Percentiles rank a stretch among this genome's conserved stretches.
phyloP scores from a whole-genome alignment of 257 asterid genomes.

The Przewalskia tangutica region DNA sequence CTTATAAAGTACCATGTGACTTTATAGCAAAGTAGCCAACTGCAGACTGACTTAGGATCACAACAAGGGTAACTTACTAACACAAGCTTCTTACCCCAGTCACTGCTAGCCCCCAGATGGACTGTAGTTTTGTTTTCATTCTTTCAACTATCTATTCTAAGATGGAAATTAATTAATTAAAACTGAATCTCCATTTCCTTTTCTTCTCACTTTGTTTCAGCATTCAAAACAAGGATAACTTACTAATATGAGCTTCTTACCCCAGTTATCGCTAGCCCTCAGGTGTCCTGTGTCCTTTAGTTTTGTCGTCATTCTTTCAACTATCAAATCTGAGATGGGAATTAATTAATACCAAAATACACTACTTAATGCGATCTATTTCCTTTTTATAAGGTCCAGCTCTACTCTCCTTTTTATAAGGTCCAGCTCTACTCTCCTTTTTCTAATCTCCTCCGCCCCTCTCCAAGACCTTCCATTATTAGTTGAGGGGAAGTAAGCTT shows the following conservation, averaged over 20 bases:
- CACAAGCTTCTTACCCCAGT: background rate
- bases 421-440: background rate
- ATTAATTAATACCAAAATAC: background rate
- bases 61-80: background rate
- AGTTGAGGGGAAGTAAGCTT: background rate
- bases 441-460: background rate
- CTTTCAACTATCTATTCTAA: background rate
- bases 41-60: background rate
- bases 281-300: background rate
- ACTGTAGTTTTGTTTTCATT: background rate
- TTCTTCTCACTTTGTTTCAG: too few species aligned
- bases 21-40: background rate
- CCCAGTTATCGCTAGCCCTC: background rate
- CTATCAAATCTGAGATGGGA: background rate
- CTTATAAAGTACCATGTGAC: background rate
- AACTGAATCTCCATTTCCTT: too few species aligned
- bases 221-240: background rate
- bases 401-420: background rate
- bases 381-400: background rate
- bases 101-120: background rate
- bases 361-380: background rate
- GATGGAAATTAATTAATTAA: background rate
- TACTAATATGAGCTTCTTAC: background rate
- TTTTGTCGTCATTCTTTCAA: background rate
- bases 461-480: background rate